A percentile compares a stretch with the other conserved stretches of the same genome.
phyloP scores from a whole-genome alignment of 805 yeast genomes.

The Yamadazyma phyllophila region DNA sequence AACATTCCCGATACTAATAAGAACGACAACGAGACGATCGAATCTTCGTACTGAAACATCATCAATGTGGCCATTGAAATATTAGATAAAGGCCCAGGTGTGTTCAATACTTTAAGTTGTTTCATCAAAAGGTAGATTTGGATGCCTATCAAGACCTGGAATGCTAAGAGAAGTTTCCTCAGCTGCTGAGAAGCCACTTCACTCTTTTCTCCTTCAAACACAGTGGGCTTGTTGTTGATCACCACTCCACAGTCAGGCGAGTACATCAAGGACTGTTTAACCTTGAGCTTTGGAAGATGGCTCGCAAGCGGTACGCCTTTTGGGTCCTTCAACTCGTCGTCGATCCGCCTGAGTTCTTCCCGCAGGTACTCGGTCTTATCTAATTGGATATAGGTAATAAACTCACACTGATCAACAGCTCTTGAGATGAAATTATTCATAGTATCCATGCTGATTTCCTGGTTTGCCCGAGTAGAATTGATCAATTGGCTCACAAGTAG shows the following conservation, averaged over 20 bases:
- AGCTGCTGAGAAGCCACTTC: conserved; percentile 43
- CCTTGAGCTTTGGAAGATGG: conserved; percentile 51
- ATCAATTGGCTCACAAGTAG: conserved; percentile 42
- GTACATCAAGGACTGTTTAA: conserved; percentile 61
- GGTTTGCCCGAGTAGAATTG: conserved; percentile 40
- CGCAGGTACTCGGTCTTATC: conserved; percentile 55
- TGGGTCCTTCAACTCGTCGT: conserved; percentile 70
- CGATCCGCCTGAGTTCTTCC: conserved; percentile 58
- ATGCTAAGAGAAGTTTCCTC: conserved; percentile 44
- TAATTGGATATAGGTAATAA: conserved; percentile 63
- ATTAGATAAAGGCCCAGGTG: conserved; percentile 78
- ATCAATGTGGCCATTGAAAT: conserved; percentile 55
- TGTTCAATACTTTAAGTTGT: conserved; percentile 69
- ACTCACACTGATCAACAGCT: conserved; percentile 60
- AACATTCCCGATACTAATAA: conserved; percentile 56
- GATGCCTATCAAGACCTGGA: conserved; percentile 39
- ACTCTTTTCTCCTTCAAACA: conserved; percentile 52
- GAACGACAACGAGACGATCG: conserved; percentile 61
- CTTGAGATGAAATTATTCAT: conserved; percentile 34
- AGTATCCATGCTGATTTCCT: conserved; percentile 37
- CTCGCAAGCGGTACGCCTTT: conserved; percentile 69
- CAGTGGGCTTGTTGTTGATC: conserved; percentile 25
- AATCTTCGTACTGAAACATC: conserved; percentile 70
- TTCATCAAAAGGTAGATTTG: conserved; percentile 59
- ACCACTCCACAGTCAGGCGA: conserved; percentile 87